These are phyloP conservation scores for Aspergillus chevalieri DNA, from an alignment of 2,329 filamentous ascomycete genomes.

Conservation along the genomic window DNA sequence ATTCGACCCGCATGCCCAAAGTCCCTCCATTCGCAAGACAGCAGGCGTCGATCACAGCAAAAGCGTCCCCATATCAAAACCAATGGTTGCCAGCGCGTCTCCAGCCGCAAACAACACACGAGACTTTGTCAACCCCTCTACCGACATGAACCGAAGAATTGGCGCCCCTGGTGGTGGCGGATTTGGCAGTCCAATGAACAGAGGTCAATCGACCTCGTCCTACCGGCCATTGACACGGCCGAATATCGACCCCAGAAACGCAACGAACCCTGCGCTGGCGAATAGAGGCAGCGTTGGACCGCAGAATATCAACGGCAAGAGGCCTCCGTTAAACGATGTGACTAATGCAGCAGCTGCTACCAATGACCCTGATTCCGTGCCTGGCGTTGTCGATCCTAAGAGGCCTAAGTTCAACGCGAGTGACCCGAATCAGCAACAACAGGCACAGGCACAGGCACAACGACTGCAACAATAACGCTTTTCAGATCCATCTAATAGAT, in stretches of 20 bases:
- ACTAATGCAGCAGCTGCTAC: slow-evolving; percentile 32
- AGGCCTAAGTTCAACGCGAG: slow-evolving; percentile 22
- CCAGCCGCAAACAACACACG: slow-evolving; percentile 26
- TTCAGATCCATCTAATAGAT: neutral
- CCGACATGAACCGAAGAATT: slow-evolving; percentile 30
- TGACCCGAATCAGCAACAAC: slow-evolving; percentile 6
- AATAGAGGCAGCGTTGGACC: slow-evolving; percentile 17
- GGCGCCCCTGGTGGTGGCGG: slow-evolving; percentile 26
- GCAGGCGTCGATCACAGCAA: slow-evolving; percentile 76
- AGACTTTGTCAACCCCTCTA: slow-evolving; percentile 32
- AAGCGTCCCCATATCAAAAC: slow-evolving; percentile 63
- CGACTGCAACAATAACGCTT: neutral
- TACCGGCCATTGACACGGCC: slow-evolving; percentile 43
- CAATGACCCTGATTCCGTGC: slow-evolving; percentile 17
- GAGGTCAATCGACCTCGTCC: slow-evolving; percentile 32
- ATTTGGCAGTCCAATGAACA: slow-evolving; percentile 26
- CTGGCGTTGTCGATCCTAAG: slow-evolving; percentile 26
- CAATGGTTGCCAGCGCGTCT: slow-evolving; percentile 26
- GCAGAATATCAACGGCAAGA: slow-evolving; percentile 34
- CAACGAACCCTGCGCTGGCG: slow-evolving; percentile 10
- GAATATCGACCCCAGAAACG: slow-evolving; percentile 24
- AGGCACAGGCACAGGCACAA: slow-evolving; percentile 6
- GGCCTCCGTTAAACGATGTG: slow-evolving; percentile 40
- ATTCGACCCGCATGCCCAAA: slow-evolving; percentile 70
- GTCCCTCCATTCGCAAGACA: slow-evolving; percentile 82